Conservation (phyloP, 106 monocot genomes). For the Dendrobium huoshanense region DNA sequence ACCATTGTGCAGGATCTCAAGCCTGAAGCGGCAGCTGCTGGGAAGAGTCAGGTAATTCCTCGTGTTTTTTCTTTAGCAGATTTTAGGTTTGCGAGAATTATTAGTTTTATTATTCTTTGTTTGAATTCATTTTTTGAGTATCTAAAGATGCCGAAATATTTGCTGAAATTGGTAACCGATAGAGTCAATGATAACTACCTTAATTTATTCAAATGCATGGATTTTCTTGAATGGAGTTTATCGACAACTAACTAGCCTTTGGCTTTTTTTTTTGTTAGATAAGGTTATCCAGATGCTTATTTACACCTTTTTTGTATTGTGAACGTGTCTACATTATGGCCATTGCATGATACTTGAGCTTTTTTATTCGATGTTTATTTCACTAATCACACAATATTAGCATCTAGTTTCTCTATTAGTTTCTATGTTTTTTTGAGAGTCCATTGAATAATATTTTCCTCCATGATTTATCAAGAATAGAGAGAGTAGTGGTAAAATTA, state of each 20-base stretch:
- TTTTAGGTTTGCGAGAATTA: background rate
- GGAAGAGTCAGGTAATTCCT: slow-evolving; percentile 2
- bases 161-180: too few relatives aligned
- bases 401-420: background rate
- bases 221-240: too few relatives aligned
- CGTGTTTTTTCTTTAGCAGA: background rate
- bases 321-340: too few relatives aligned
- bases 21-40: slow-evolving; percentile 9
- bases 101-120: background rate
- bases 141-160: too few relatives aligned
- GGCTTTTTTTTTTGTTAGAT: too few relatives aligned
- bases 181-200: too few relatives aligned
- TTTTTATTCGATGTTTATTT: background rate
- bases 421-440: background rate
- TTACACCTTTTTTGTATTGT: too few relatives aligned
- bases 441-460: background rate
- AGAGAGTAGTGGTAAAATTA: background rate
- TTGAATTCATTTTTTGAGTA: too few relatives aligned
- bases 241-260: too few relatives aligned
- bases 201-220: too few relatives aligned
- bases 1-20: slow-evolving; percentile 29
- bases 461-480: background rate
- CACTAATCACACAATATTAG: background rate
- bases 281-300: too few relatives aligned
- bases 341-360: background rate